Evolutionary conservation across 805 yeast species (phyloP).

Genomic region (Clavispora carvajalis): DNA sequence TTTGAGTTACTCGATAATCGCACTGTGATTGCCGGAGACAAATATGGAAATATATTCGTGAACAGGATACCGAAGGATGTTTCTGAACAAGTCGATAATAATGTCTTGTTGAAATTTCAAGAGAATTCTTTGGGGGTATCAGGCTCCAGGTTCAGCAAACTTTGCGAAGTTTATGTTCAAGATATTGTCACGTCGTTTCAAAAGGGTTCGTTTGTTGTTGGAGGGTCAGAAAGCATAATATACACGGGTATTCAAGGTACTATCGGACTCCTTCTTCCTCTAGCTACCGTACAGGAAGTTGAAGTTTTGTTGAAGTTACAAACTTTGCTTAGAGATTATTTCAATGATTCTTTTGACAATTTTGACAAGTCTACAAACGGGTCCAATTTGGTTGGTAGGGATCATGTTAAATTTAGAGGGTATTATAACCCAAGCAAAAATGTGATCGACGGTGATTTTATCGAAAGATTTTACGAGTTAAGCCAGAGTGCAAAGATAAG

Average conservation of each 20-base stretch:
- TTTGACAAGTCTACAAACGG: constrained; percentile 21
- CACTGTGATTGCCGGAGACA: constrained; percentile 81
- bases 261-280: constrained; percentile 67
- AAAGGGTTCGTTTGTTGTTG: constrained; percentile 48
- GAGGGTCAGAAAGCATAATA: constrained; percentile 62
- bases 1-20: constrained; percentile 61
- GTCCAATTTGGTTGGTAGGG: constrained; percentile 52
- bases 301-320: constrained; percentile 56
- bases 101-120: constrained; percentile 26
- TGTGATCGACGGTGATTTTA: constrained; percentile 83
- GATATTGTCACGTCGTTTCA: constrained; percentile 67
- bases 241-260: constrained; percentile 82
- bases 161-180: constrained; percentile 57
- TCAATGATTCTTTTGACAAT: constrained; percentile 22
- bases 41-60: constrained; percentile 74
- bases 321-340: constrained; percentile 30
- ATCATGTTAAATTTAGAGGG: constrained; percentile 64
- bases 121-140: constrained; percentile 44
- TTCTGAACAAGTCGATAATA: constrained; percentile 47
- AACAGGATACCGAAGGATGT: constrained; percentile 53
- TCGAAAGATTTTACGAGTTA: constrained; percentile 51
- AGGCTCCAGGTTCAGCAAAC: constrained; percentile 44
- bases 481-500: constrained; percentile 28
- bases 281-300: constrained; percentile 57
- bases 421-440: constrained; percentile 75